Evolutionary conservation across 306 rosid species (phyloP).

Genomic region (Purshia tridentata): DNA sequence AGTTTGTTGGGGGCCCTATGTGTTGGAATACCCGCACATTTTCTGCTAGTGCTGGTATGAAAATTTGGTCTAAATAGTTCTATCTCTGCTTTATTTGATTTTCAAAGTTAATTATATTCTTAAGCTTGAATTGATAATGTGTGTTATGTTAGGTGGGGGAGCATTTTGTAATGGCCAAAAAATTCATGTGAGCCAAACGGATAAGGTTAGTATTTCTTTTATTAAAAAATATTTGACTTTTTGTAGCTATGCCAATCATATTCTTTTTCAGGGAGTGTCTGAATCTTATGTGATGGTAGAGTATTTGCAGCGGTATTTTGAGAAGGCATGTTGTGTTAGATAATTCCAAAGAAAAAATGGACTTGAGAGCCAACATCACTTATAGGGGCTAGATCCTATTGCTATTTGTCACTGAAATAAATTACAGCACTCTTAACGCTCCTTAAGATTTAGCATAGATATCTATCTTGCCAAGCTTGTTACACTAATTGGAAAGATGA

Average conservation of each 20-base stretch:
- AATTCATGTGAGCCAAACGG: slow-evolving; percentile 69
- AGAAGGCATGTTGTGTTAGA: background rate
- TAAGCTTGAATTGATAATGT: slow-evolving; percentile 21
- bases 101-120: slow-evolving; percentile 11
- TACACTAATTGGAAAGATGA: background rate
- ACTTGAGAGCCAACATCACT: background rate
- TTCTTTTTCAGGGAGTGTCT: background rate
- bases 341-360: background rate
- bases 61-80: slow-evolving; percentile 21
- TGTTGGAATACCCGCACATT: slow-evolving; percentile 93
- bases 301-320: background rate
- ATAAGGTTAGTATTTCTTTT: slow-evolving; percentile 45
- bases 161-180: slow-evolving; percentile 88
- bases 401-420: background rate
- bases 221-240: background rate
- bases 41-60: slow-evolving; percentile 82
- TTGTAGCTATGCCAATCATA: background rate
- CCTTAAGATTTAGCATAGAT: background rate
- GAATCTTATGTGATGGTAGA: slow-evolving; percentile 2
- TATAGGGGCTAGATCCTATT: background rate
- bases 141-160: slow-evolving; percentile 70
- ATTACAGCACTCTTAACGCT: background rate
- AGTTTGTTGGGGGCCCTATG: slow-evolving; percentile 97
- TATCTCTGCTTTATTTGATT: slow-evolving; percentile 18
- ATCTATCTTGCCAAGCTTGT: background rate